Conservation (phyloP, 192 early-diverging fungal species). For the Dissophora globulifera region DNA sequence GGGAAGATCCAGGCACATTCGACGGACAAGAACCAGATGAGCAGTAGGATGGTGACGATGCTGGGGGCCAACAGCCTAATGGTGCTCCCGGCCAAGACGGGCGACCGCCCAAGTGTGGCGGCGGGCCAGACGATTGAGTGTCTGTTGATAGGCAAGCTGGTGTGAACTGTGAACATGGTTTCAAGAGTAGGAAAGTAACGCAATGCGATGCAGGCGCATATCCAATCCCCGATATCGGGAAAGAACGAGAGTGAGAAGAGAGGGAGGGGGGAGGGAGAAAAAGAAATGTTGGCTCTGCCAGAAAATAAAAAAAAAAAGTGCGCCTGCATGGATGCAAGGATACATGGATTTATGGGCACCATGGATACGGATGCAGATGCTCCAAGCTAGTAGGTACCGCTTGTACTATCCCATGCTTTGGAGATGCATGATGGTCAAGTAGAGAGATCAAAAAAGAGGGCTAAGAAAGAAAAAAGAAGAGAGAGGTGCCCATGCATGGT, state of each 20-base stretch:
- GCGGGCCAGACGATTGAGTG: conserved; percentile 62
- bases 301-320: neutral
- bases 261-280: neutral
- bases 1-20: conserved; percentile 59
- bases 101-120: conserved; percentile 23
- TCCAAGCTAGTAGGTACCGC: no score
- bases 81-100: conserved; percentile 68
- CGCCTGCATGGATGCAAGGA: neutral
- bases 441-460: no score
- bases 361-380: no score
- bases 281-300: no score
- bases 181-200: no score
- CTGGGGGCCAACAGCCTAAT: conserved; percentile 81
- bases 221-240: neutral
- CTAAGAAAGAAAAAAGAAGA: neutral
- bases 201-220: neutral
- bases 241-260: neutral
- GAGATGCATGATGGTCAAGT: no score
- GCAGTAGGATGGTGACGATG: conserved; percentile 83
- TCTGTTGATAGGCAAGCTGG: conserved; percentile 63
- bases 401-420: no score
- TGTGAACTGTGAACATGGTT: no score
- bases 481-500: neutral
- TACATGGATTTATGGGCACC: no score
- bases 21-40: conserved; percentile 80